Evolutionary conservation across 108 stramenopile species (phyloP).

Genomic region (Nannochloropsis salina): DNA sequence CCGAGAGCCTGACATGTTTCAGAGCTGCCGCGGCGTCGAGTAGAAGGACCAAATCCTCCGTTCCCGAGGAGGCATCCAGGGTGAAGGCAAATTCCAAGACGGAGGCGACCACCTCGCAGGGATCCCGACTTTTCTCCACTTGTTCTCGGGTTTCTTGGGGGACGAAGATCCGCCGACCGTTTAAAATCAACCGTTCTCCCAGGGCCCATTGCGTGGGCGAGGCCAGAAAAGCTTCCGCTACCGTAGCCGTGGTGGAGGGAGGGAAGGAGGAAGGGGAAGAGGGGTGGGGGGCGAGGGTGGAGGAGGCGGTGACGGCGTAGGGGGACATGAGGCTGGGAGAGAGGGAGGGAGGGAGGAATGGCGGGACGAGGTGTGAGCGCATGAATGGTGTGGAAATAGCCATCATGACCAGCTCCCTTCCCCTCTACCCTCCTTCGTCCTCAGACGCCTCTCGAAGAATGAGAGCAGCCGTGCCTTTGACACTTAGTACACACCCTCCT

Average conservation of each 20-base stretch:
- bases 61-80: not conserved
- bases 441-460: too few relatives aligned
- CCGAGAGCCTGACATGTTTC: not conserved
- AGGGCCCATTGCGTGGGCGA: not conserved
- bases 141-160: not conserved
- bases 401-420: not conserved
- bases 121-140: not conserved
- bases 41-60: not conserved
- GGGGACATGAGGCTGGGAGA: conserved; percentile 10
- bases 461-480: too few relatives aligned
- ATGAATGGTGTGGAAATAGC: too few relatives aligned
- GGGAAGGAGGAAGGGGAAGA: not conserved
- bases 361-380: not conserved
- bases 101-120: not conserved
- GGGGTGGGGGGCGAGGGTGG: not conserved
- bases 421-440: too few relatives aligned
- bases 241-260: not conserved
- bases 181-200: not conserved
- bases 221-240: not conserved
- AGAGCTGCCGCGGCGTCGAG: not conserved
- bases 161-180: not conserved
- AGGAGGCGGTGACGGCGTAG: conserved; percentile 1
- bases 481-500: too few relatives aligned
- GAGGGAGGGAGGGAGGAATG: not conserved
- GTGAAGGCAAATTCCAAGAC: conserved; percentile 4